Conservation (phyloP, 2,329 filamentous ascomycete species). For the Decorospora gaudefroyi region DNA sequence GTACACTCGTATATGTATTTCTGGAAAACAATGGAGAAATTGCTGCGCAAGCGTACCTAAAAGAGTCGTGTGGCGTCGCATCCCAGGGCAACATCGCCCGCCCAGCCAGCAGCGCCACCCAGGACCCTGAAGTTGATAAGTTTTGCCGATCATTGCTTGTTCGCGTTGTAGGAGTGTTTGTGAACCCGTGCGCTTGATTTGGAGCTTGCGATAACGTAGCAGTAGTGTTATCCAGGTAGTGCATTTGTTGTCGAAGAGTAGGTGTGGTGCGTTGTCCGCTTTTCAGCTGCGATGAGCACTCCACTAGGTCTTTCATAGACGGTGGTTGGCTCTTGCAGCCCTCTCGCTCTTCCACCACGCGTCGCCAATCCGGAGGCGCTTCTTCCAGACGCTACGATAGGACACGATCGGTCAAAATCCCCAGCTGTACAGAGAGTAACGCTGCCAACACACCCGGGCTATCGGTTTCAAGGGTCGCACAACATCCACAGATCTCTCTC, state of each 20-base stretch:
- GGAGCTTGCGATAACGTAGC: no score
- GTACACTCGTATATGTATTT: constrained; percentile 24
- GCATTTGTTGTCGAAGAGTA: no score
- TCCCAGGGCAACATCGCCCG: constrained; percentile 30
- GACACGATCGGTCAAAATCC: constrained; percentile 10
- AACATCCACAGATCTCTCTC: constrained; percentile 14
- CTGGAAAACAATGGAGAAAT: constrained; percentile 21
- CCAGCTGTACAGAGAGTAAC: constrained; percentile 4
- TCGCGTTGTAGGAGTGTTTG: constrained; percentile 2
- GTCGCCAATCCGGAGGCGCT: constrained; percentile 1
- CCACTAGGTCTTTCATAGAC: background rate
- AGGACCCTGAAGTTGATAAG: constrained; percentile 26
- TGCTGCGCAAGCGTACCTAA: constrained; percentile 9
- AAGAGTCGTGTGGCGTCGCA: constrained; percentile 23
- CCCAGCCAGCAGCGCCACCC: constrained; percentile 13
- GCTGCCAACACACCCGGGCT: constrained; percentile 8
- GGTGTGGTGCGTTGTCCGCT: background rate
- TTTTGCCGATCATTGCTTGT: constrained; percentile 24
- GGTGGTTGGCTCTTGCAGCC: background rate
- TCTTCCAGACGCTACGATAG: background rate
- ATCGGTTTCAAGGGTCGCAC: constrained; percentile 8
- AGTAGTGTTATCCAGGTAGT: no score
- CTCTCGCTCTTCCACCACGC: background rate
- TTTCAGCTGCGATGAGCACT: background rate
- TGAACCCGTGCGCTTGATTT: constrained; percentile 10